Percentiles rank a stretch among this genome's conserved stretches.
Evolutionary conservation across 495 filamentous ascomycete species (phyloP).

Genomic region (Penicillium dipodomyicola): DNA sequence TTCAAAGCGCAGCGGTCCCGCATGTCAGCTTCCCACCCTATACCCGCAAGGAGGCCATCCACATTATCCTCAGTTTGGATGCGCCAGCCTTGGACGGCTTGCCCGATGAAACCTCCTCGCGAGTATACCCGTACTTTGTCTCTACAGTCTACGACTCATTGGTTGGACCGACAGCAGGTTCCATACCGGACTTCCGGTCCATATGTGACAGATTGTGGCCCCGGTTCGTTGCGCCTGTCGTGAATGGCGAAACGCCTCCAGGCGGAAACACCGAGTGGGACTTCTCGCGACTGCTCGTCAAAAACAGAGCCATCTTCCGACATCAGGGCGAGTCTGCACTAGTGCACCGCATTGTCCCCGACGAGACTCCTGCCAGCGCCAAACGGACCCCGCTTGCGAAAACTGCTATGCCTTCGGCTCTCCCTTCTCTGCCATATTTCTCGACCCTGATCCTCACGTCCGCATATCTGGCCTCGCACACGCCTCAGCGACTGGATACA

Average conservation of each 20-base stretch:
- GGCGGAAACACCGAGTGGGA: conserved; percentile 60
- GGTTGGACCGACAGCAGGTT: conserved; percentile 45
- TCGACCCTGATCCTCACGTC: conserved; percentile 80
- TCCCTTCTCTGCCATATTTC: conserved; percentile 66
- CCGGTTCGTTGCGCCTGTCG: conserved; percentile 61
- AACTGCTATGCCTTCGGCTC: conserved; percentile 34
- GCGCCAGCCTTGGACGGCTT: conserved; percentile 35
- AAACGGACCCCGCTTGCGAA: conserved; percentile 30
- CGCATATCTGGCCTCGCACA: conserved; percentile 90
- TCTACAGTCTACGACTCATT: conserved; percentile 42
- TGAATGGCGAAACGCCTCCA: conserved; percentile 35
- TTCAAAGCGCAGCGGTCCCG: conserved; percentile 69
- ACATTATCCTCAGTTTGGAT: conserved; percentile 60
- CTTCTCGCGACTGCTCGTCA: conserved; percentile 76
- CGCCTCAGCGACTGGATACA: conserved; percentile 71
- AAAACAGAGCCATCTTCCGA: conserved; percentile 71
- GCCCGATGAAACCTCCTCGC: conserved; percentile 28
- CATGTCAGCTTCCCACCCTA: conserved; percentile 86
- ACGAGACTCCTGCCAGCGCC: conserved; percentile 25
- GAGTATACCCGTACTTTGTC: conserved; percentile 45
- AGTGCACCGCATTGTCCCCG: conserved; percentile 64
- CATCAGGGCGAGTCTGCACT: conserved; percentile 72
- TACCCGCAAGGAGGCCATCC: conserved; percentile 70
- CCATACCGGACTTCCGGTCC: conserved; percentile 40
- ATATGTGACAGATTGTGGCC: conserved; percentile 70